Evolutionary conservation across 2,329 filamentous ascomycete genomes (phyloP).

Genomic region (Colletotrichum theobromicola): DNA sequence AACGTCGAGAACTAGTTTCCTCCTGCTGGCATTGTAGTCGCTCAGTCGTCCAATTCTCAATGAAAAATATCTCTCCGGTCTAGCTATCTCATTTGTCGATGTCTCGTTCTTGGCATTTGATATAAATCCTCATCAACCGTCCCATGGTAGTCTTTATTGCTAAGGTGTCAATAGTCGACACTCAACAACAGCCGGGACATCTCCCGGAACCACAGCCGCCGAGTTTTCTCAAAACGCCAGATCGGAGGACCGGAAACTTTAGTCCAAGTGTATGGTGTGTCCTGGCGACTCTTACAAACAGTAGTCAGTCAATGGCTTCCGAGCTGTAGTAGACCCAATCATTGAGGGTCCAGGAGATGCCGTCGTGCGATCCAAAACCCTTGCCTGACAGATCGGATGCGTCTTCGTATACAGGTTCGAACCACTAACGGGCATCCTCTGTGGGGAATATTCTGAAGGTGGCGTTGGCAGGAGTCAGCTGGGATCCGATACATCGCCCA

Average conservation of each 20-base stretch:
- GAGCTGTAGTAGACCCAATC: slow-evolving; percentile 41
- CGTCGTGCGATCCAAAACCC: slow-evolving; percentile 26
- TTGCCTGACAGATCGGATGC: slow-evolving; percentile 33
- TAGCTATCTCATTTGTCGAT: not conserved
- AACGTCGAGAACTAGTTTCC: not conserved
- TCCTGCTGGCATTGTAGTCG: not conserved
- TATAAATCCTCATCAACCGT: not conserved
- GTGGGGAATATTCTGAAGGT: too few relatives aligned
- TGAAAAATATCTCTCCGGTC: not conserved
- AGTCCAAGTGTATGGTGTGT: slow-evolving; percentile 30
- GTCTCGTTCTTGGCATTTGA: not conserved
- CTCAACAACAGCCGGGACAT: not conserved
- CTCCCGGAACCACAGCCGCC: not conserved
- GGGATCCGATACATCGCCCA: too few relatives aligned
- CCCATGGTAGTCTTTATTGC: not conserved
- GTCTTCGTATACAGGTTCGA: slow-evolving; percentile 8
- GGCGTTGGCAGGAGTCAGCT: too few relatives aligned
- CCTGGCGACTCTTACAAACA: slow-evolving; percentile 31
- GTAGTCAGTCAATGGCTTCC: slow-evolving; percentile 35
- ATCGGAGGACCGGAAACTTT: slow-evolving; percentile 37
- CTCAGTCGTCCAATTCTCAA: not conserved
- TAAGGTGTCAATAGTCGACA: not conserved
- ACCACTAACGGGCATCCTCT: slow-evolving; percentile 26
- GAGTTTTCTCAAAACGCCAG: slow-evolving; percentile 25
- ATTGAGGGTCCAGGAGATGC: slow-evolving; percentile 33